Evolutionary conservation across 305 asterid genomes (phyloP), one percentile per base, ranked within the genome.

Genomic region (Rubia tinctorum): DNA sequence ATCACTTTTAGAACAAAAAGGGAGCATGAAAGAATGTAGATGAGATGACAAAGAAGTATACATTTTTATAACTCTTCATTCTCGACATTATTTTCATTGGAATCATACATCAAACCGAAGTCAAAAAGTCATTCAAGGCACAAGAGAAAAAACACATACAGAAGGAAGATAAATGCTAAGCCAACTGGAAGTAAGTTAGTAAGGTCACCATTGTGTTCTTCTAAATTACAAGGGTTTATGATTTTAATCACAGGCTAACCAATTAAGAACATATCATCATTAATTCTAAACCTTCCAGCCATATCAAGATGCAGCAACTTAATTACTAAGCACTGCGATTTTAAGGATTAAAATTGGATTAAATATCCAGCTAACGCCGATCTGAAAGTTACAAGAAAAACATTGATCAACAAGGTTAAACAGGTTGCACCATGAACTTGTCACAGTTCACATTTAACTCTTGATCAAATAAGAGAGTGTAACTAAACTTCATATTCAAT

Each of bases 341-440:
- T 25, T 9, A 20, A 25, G 15, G 45, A 53, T 45, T 37, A 8
- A n/a, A 37, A 11, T 37, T 12, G 18, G 13, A 2, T 7, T 14
- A 7, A n/a, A 27, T 37, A 37, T 37, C 53, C 5, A 49, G 15
- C 37, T 47, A 47, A n/a, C 0, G 18, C 25, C 9, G 47, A 69
- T 8, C 63, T 71, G 22, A 71, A 59, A 58, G 43, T 18, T 51
- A n/a, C 65, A 34, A 69, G 37, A 3, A 55, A 58, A 56, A 71
- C 5, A 56, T 13, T 40, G 17, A 22, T 23, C 18, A 47, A 47
- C 22, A 56, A 15, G 12, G 23, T 25, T 1, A 56, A 42, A 39
- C 11, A 56, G 56, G 13, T 22, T 22, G 62, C 25, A 17, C 40
- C 67, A 56, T 71, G 20, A 37, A n/a, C 53, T 55, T 27, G 40